Base-by-base conservation (phyloP, 1,284 basidiomycete genomes). In the Sporisorium scitamineum region DNA sequence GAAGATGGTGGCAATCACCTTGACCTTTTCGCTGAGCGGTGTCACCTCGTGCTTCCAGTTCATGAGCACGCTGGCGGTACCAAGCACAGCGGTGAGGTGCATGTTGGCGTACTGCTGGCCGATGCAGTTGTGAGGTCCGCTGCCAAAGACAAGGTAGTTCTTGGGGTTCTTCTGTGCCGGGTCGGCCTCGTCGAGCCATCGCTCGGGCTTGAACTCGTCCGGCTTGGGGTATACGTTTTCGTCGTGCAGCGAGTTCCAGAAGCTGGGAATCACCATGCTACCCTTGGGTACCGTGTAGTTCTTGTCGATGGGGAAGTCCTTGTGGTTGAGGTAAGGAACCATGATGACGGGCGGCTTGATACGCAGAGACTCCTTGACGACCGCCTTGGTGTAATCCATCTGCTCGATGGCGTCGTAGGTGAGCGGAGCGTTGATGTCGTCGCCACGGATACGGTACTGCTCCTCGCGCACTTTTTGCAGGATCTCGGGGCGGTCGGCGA, bases 191-290 rank as follows among this genome's bases (percentile, higher is more conserved):
- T 95, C 92, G 55, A 99, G 88, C 95, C 95, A 99, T 75, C 96
- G 92, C 86, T 97, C 95, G 9, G 96, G 96, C 31, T 88, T 80
- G 86, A 98, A 92, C 68, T 87, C 86, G 42, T 95, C 93, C 4
- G 96, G 94, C 60, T 95, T 89, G 37, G 94, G 93, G 88, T 93
- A 99, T 61, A 95, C 90, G 50, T 89, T 88, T 20, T 92, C 90
- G 86, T 99, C 96, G 86, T 98, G 95, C 51, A 97, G 88, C 11
- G 95, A 94, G 79, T 87, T 87, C 86, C 93, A 99, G 88, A 97
- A 93, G n/a, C 93, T 94, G 2, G 96, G 96, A 79, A 99, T 97
- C 82, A 98, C 90, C 94, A 99, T 97, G 84, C 92, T 92, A 78
- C 91, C 91, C 63, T 90, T 90, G 42, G 97, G 96, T 0, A 95